Conservation (phyloP, 2,329 filamentous ascomycete genomes). For the Claviceps digitariae region DNA sequence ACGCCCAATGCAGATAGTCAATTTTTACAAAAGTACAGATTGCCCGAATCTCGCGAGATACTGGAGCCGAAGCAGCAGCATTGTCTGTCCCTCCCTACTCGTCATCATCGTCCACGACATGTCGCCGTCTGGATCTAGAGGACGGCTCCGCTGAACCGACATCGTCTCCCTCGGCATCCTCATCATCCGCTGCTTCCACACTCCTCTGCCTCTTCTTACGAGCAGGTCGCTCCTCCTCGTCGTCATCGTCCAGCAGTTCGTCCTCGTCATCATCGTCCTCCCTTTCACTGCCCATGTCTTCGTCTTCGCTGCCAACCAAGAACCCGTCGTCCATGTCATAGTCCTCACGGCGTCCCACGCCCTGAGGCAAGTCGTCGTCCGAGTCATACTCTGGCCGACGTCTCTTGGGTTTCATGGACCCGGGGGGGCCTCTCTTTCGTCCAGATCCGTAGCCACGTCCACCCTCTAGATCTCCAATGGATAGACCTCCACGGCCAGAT, state of each 20-base stretch:
- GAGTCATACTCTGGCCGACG: slow-evolving; percentile 58
- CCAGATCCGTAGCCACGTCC: slow-evolving; percentile 34
- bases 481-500: slow-evolving; percentile 43
- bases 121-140: slow-evolving; percentile 37
- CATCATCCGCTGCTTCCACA: slow-evolving; percentile 32
- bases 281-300: slow-evolving; percentile 46
- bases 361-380: slow-evolving; percentile 55
- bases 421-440: slow-evolving; percentile 39
- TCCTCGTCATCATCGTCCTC: slow-evolving; percentile 52
- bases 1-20: neutral
- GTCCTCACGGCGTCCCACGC: slow-evolving; percentile 51
- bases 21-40: neutral
- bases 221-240: slow-evolving; percentile 34
- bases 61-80: neutral
- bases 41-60: neutral
- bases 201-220: slow-evolving; percentile 37
- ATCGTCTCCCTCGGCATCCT: slow-evolving; percentile 41
- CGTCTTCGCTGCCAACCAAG: slow-evolving; percentile 62
- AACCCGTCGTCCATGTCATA: slow-evolving; percentile 74
- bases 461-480: slow-evolving; percentile 56
- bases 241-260: slow-evolving; percentile 40
- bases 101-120: slow-evolving; percentile 40
- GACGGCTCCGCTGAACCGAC: slow-evolving; percentile 31
- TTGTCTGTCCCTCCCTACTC: neutral
- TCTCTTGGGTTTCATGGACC: slow-evolving; percentile 36